Evolutionary conservation across 2,329 filamentous ascomycete genomes (phyloP), one percentile per base, ranked within the genome.

Genomic region (Sporothrix schenckii): DNA sequence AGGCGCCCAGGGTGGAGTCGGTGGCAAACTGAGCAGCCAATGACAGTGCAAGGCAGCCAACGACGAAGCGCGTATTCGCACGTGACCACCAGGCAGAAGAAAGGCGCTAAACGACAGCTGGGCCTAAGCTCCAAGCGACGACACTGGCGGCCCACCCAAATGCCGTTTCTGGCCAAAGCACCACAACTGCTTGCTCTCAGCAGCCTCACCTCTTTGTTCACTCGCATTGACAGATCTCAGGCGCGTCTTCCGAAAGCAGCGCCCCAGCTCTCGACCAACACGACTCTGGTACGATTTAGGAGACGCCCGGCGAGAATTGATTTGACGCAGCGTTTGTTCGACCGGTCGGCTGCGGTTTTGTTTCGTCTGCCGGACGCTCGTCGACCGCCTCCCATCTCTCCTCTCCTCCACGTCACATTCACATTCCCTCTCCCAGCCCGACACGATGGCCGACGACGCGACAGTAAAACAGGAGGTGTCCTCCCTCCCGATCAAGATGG

Each of bases 401-500:
- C 2, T 49, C 21, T 4, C 60, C 13, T 41, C 16, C 24, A 19
- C 63, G 6, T 56, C 49, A 19, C 1, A 9, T 27, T 41, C 41
- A 30, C 34, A 13, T 47, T 41, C 14, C 27, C 9, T 30, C 16
- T 50, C 61, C 9, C 11, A 5, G 2, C 7, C 34, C 34, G 11
- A 21, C 27, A 27, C 50, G 0, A 73, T 72, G 72, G 72, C 72
- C 39, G 71, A 73, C 56, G 54, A 70, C 44, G 68, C 68, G 47
- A 5, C 66, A 41, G 66, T 74, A 2, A 72, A 73, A 70, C 52
- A 73, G 24, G 75, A 76, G 60, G 44, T 54, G n/a, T 16, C 44
- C 30, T 58, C 54, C 7, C 30, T 75, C 52, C 75, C 76, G 30
- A 80, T 85, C 76, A 85, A 85, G 76, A 76, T 81, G 11, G 83